Percentiles rank a stretch among this genome's conserved stretches.
These are phyloP conservation scores for Blastobotrys indianensis DNA, from an alignment of 1,139 yeast genomes.

Conservation along the genomic window DNA sequence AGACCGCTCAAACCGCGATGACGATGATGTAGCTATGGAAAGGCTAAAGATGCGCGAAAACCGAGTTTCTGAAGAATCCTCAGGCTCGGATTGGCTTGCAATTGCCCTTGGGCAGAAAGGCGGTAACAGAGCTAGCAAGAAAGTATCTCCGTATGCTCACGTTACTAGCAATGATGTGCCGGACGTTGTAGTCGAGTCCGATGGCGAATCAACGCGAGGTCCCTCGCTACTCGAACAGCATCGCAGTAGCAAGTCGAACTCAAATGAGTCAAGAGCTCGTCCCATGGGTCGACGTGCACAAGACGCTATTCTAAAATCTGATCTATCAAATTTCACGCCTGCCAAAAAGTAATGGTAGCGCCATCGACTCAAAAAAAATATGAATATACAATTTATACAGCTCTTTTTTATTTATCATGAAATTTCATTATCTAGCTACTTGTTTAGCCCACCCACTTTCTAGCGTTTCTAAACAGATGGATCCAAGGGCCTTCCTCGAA, in stretches of 20 bases:
- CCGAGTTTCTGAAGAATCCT: neutral
- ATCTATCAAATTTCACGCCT: neutral
- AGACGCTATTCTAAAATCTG: neutral
- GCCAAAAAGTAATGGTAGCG: neutral
- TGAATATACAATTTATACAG: slow-evolving; percentile 38
- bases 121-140: no score
- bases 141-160: no score
- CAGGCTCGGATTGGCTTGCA: slow-evolving; percentile 6
- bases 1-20: slow-evolving; percentile 1
- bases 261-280: neutral
- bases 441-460: slow-evolving; percentile 76
- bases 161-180: no score
- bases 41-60: slow-evolving; percentile 5
- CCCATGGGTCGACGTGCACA: neutral
- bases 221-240: slow-evolving; percentile 4
- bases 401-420: slow-evolving; percentile 57
- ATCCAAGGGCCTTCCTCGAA: slow-evolving; percentile 79
- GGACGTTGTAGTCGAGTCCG: neutral
- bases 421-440: neutral
- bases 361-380: neutral
- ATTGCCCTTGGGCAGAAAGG: slow-evolving; percentile 4
- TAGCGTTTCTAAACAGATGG: slow-evolving; percentile 84
- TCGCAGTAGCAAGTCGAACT: neutral
- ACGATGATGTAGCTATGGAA: slow-evolving; percentile 5
- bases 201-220: neutral